These are phyloP conservation scores for Mollisia scopiformis DNA, from an alignment of 2,329 filamentous ascomycete genomes.

Conservation along the genomic window DNA sequence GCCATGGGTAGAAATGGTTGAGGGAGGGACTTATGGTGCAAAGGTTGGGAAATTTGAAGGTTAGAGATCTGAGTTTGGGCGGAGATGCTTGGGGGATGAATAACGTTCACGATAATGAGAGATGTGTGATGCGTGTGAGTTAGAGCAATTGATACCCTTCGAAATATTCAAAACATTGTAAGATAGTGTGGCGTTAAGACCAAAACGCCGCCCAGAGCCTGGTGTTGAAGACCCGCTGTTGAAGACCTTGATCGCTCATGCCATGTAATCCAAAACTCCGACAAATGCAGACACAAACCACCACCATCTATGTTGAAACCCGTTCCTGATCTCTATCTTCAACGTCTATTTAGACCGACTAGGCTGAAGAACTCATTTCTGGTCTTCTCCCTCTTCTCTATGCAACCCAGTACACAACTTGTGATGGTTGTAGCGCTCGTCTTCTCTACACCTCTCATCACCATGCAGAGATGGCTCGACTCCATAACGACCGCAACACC, in stretches of 20 bases:
- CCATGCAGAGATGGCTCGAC: conserved; percentile 95
- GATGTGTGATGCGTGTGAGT: background rate
- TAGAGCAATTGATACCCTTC: conserved; percentile 3
- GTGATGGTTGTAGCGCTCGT: conserved; percentile 86
- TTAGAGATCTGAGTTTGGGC: conserved; percentile 8
- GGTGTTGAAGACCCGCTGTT: conserved; percentile 41
- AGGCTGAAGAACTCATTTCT: conserved; percentile 94
- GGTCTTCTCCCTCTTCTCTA: conserved; percentile 90
- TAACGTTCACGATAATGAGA: background rate
- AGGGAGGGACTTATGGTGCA: conserved; percentile 49
- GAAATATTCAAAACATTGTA: background rate
- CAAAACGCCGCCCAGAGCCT: conserved; percentile 32
- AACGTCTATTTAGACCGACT: conserved; percentile 62
- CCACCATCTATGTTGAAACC: no score
- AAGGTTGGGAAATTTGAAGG: conserved; percentile 36
- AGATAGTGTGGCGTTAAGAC: conserved; percentile 38
- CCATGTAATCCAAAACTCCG: conserved; percentile 22
- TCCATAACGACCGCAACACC: conserved; percentile 98
- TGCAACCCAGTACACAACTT: conserved; percentile 96
- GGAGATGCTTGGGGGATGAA: background rate
- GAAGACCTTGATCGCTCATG: conserved; percentile 34
- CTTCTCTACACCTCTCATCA: conserved; percentile 98
- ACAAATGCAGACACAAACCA: conserved; percentile 18
- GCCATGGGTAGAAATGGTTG: conserved; percentile 50
- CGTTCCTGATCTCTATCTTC: conserved; percentile 1